These are phyloP conservation scores for Heterobasidion parviporum DNA, from an alignment of 1,284 basidiomycete species.

Conservation along the genomic window DNA sequence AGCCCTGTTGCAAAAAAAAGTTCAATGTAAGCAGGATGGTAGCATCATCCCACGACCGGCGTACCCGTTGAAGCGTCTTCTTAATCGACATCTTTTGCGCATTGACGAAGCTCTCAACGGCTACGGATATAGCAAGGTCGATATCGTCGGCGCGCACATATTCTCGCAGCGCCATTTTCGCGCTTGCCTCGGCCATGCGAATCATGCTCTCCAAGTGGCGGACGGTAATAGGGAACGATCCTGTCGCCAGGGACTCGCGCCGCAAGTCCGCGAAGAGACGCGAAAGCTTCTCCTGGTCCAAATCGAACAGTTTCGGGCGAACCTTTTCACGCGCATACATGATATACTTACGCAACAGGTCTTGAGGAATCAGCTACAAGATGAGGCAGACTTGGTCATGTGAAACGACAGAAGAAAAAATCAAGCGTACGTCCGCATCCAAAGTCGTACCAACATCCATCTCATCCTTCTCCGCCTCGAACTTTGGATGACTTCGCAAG, in stretches of 20 bases:
- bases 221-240: slow-evolving; percentile 97
- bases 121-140: slow-evolving; percentile 93
- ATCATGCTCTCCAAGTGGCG: slow-evolving; percentile 99
- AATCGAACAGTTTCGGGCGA: slow-evolving; percentile 85
- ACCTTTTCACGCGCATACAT: slow-evolving; percentile 97
- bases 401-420: not conserved
- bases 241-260: slow-evolving; percentile 92
- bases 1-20: slow-evolving; percentile 54
- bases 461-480: slow-evolving; percentile 79
- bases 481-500: slow-evolving; percentile 88
- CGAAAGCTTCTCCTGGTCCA: slow-evolving; percentile 94
- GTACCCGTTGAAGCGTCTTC: slow-evolving; percentile 89
- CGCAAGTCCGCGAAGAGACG: slow-evolving; percentile 96
- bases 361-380: slow-evolving; percentile 88
- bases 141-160: slow-evolving; percentile 96
- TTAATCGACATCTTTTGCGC: slow-evolving; percentile 99
- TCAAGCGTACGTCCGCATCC: slow-evolving; percentile 78
- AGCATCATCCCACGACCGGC: slow-evolving; percentile 20
- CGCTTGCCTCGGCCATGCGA: slow-evolving; percentile 96
- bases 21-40: not conserved
- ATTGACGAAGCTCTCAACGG: slow-evolving; percentile 90
- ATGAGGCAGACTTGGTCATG: not conserved
- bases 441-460: slow-evolving; percentile 83
- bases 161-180: slow-evolving; percentile 97
- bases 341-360: slow-evolving; percentile 96